Evolutionary conservation across 495 filamentous ascomycete genomes (phyloP).

Genomic region (Xylaria cubensis): DNA sequence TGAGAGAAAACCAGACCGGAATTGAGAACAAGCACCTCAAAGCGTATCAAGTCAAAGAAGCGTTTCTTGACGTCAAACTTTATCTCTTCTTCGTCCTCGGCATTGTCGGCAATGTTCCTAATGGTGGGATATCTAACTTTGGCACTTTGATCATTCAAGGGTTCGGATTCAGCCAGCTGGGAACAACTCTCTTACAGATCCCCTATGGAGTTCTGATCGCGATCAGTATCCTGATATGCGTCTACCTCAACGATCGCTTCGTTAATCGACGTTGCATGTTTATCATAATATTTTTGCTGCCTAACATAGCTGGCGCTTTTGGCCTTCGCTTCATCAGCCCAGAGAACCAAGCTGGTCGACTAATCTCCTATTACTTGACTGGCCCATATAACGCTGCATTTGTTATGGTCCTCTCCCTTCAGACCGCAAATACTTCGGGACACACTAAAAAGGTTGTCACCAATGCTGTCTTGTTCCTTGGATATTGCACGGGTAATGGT

Average conservation of each 20-base stretch:
- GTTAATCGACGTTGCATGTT: conserved; percentile 63
- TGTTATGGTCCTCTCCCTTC: conserved; percentile 64
- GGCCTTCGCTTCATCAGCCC: conserved; percentile 59
- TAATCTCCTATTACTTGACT: conserved; percentile 60
- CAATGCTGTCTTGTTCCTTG: conserved; percentile 62
- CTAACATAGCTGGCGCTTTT: conserved; percentile 61
- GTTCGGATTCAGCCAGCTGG: conserved; percentile 62
- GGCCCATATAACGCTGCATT: conserved; percentile 65
- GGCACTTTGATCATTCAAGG: conserved; percentile 68
- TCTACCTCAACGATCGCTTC: conserved; percentile 64
- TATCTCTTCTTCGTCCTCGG: conserved; percentile 66
- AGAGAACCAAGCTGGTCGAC: conserved; percentile 54
- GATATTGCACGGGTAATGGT: conserved; percentile 43
- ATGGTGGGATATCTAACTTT: conserved; percentile 66
- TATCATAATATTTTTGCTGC: conserved; percentile 59
- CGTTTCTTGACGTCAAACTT: conserved; percentile 61
- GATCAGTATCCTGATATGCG: conserved; percentile 62
- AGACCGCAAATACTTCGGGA: conserved; percentile 48
- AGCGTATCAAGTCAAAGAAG: conserved; percentile 64
- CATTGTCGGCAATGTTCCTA: conserved; percentile 56
- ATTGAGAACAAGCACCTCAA: conserved; percentile 59
- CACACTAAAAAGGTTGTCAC: conserved; percentile 70
- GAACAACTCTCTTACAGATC: conserved; percentile 60
- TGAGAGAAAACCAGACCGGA: conserved; percentile 40
- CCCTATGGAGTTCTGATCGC: conserved; percentile 65